These are phyloP conservation scores for Rubia occidens DNA, from an alignment of 305 asterid genomes.

Conservation along the genomic window DNA sequence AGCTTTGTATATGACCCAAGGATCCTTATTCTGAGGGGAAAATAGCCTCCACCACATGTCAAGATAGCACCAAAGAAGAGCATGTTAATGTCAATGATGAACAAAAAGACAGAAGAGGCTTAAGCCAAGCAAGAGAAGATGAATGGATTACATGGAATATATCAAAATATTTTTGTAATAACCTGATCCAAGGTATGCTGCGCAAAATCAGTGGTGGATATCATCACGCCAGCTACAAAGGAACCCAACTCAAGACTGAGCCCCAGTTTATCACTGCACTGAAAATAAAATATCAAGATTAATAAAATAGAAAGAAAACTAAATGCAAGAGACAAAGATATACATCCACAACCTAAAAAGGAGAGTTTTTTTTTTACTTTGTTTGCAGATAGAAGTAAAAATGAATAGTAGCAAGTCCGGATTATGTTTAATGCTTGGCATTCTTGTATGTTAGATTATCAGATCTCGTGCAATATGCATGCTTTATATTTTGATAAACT, in stretches of 20 bases:
- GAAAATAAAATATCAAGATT: slow-evolving; percentile 27
- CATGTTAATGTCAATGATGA: neutral
- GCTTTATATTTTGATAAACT: neutral
- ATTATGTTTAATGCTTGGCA: neutral
- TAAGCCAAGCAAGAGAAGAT: neutral
- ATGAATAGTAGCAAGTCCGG: neutral
- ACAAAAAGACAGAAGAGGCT: neutral
- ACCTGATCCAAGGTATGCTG: slow-evolving; percentile 85
- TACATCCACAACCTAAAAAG: neutral
- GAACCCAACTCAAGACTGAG: slow-evolving; percentile 94
- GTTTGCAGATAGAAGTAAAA: neutral
- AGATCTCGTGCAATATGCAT: neutral
- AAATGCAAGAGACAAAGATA: neutral
- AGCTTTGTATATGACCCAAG: too few species aligned
- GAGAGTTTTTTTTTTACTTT: too few species aligned
- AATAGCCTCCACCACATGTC: neutral
- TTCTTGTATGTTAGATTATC: neutral
- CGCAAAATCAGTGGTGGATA: slow-evolving; percentile 77
- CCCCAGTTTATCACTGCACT: slow-evolving; percentile 96
- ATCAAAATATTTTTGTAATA: neutral
- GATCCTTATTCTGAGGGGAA: neutral
- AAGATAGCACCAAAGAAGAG: neutral
- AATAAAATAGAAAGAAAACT: neutral
- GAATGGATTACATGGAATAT: neutral
- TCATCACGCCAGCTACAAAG: slow-evolving; percentile 88